Evolutionary conservation across 2,329 filamentous ascomycete species (phyloP).

Genomic region (Epichloe brachyelytri): DNA sequence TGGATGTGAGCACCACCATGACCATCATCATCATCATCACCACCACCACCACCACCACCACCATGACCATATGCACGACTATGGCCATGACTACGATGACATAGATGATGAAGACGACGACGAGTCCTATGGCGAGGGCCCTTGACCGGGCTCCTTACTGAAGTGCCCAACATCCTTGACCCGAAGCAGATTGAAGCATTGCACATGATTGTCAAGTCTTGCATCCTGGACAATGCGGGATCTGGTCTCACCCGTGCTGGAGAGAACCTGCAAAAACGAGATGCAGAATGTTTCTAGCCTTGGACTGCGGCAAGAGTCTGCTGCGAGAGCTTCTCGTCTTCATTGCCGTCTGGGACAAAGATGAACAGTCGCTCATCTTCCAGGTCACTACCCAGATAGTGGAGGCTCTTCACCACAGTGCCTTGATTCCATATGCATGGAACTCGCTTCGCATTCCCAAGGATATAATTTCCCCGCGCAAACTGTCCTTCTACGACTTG

Average conservation of each 20-base stretch:
- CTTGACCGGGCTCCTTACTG: slow-evolving; percentile 72
- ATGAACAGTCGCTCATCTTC: slow-evolving; percentile 87
- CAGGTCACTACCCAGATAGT: slow-evolving; percentile 95
- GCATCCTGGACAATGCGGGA: slow-evolving; percentile 72
- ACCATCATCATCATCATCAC: slow-evolving; percentile 17
- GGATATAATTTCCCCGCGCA: slow-evolving; percentile 91
- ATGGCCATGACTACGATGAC: slow-evolving; percentile 35
- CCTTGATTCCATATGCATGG: slow-evolving; percentile 83
- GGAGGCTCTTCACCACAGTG: slow-evolving; percentile 80
- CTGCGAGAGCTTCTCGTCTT: slow-evolving; percentile 87
- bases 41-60: slow-evolving; percentile 20
- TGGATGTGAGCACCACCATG: slow-evolving; percentile 14
- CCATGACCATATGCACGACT: slow-evolving; percentile 24
- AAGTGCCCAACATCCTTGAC: slow-evolving; percentile 87
- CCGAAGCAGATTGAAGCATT: slow-evolving; percentile 92
- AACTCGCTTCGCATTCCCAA: slow-evolving; percentile 84
- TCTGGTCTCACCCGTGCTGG: slow-evolving; percentile 53
- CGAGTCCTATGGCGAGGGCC: slow-evolving; percentile 67
- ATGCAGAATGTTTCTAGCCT: slow-evolving; percentile 77
- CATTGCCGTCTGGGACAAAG: slow-evolving; percentile 92
- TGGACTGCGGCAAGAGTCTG: slow-evolving; percentile 82
- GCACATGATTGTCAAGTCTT: slow-evolving; percentile 95
- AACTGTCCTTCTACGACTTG: slow-evolving; percentile 78
- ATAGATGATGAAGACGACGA: slow-evolving; percentile 60
- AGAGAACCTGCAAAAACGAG: slow-evolving; percentile 79